Conservation (phyloP, 805 yeast species). For the Scheffersomyces spartinae region DNA sequence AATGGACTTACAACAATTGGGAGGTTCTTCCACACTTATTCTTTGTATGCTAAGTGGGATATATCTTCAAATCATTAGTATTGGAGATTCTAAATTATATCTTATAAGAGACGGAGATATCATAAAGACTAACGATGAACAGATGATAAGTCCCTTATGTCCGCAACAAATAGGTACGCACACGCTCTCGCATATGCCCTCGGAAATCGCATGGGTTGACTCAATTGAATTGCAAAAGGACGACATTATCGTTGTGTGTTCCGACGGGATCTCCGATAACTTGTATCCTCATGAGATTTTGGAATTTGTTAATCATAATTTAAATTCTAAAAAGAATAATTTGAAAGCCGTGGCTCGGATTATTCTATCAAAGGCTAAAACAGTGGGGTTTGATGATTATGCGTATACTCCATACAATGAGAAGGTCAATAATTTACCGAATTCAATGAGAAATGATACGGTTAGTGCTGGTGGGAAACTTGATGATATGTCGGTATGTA, state of each 20-base stretch:
- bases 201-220: constrained; percentile 35
- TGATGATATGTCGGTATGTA: constrained; percentile 42
- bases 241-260: constrained; percentile 36
- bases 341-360: constrained; percentile 28
- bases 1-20: constrained; percentile 36
- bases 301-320: constrained; percentile 21
- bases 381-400: constrained; percentile 40
- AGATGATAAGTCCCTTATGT: constrained; percentile 33
- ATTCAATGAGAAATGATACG: constrained; percentile 4
- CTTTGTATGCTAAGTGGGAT: constrained; percentile 39
- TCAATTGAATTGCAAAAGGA: constrained; percentile 25
- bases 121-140: constrained; percentile 32
- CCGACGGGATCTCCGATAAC: constrained; percentile 46
- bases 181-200: constrained; percentile 28
- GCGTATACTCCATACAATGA: constrained; percentile 45
- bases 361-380: constrained; percentile 33
- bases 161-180: constrained; percentile 49
- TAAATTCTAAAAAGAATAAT: constrained; percentile 13
- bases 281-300: constrained; percentile 37
- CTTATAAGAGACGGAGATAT: constrained; percentile 36
- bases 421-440: constrained; percentile 32
- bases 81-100: constrained; percentile 40
- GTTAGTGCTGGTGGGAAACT: constrained; percentile 39
- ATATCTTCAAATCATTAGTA: constrained; percentile 33
- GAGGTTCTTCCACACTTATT: constrained; percentile 40